phyloP scores from a whole-genome alignment of 257 asterid species.

The Nicotiana knightiana region DNA sequence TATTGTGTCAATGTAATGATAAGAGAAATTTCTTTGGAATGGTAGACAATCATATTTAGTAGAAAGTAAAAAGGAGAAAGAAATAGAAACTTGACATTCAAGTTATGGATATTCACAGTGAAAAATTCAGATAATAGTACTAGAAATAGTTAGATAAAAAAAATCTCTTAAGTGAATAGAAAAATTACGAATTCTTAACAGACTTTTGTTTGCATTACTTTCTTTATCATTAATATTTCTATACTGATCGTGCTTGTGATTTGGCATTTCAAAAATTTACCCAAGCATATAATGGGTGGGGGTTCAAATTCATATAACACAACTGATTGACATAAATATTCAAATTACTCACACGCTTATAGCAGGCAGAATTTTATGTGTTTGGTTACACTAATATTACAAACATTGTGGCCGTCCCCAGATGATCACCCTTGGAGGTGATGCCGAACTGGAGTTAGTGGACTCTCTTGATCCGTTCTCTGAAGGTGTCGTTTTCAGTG shows the following conservation, averaged over 20 bases:
- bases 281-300: neutral
- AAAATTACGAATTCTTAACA: no score
- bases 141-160: neutral
- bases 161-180: no score
- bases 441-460: slow-evolving; percentile 91
- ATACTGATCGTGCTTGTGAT: neutral
- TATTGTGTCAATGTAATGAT: neutral
- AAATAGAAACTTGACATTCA: neutral
- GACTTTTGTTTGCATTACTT: no score
- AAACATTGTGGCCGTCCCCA: slow-evolving; percentile 16
- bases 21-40: neutral
- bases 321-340: neutral
- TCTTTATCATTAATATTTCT: neutral
- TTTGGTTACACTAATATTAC: neutral
- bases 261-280: neutral
- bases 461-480: slow-evolving; percentile 99
- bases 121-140: neutral
- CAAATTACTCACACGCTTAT: neutral
- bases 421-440: slow-evolving; percentile 99
- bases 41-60: neutral
- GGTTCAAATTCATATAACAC: neutral
- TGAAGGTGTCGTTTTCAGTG: slow-evolving; percentile 97
- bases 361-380: neutral
- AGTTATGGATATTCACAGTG: neutral
- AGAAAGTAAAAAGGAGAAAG: neutral